Percentiles rank a stretch among this genome's conserved stretches.
Evolutionary conservation across 345 rosid genomes (phyloP).

Genomic region (Gossypium longicalyx): DNA sequence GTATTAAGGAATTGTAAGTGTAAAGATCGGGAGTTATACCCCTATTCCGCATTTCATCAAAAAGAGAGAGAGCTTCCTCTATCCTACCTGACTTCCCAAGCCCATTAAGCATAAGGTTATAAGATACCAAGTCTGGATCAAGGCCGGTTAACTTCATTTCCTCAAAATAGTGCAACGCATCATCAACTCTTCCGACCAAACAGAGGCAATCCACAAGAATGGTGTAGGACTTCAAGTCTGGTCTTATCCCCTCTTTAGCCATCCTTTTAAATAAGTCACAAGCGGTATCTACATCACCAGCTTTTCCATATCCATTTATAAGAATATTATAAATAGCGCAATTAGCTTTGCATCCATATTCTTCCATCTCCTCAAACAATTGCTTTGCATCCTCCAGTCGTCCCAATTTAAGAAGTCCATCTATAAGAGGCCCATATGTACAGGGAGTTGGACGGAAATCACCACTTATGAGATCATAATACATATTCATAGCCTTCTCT

Average conservation of each 20-base stretch:
- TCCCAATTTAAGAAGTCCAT: slow-evolving; percentile 67
- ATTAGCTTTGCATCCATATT: slow-evolving; percentile 75
- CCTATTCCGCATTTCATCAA: slow-evolving; percentile 57
- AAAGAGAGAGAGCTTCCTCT: slow-evolving; percentile 61
- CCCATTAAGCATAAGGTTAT: slow-evolving; percentile 73
- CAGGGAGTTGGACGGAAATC: slow-evolving; percentile 74
- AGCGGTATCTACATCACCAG: slow-evolving; percentile 62
- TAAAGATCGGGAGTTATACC: slow-evolving; percentile 71
- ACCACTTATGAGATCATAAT: slow-evolving; percentile 63
- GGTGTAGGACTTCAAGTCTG: slow-evolving; percentile 88
- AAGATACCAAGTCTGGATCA: slow-evolving; percentile 60
- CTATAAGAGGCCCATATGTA: slow-evolving; percentile 83
- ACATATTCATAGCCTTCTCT: slow-evolving; percentile 65
- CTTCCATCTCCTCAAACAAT: slow-evolving; percentile 74
- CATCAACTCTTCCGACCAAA: slow-evolving; percentile 67
- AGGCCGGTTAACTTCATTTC: slow-evolving; percentile 62
- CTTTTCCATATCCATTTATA: slow-evolving; percentile 79
- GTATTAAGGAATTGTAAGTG: slow-evolving; percentile 75
- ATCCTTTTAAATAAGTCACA: slow-evolving; percentile 60
- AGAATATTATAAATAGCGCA: slow-evolving; percentile 83
- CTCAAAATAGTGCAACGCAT: slow-evolving; percentile 58
- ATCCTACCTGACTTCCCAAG: slow-evolving; percentile 63
- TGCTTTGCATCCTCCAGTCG: slow-evolving; percentile 60
- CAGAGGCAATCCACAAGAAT: slow-evolving; percentile 70
- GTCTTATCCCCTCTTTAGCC: slow-evolving; percentile 74